Conservation (phyloP, 2,329 filamentous ascomycete genomes). For the Colletotrichum sp. region DNA sequence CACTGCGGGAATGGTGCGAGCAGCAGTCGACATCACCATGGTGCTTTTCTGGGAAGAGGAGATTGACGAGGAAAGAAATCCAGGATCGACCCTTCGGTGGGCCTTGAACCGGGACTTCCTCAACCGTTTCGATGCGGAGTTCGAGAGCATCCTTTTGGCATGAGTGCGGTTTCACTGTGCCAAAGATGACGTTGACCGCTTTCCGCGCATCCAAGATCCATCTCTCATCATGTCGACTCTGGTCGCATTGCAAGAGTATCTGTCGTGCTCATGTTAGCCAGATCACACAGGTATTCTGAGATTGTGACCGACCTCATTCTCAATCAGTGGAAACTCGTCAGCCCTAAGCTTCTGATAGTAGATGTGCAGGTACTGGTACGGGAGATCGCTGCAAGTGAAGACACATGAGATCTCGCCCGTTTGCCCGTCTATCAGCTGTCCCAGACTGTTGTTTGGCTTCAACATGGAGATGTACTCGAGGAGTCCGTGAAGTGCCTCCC, state of each 20-base stretch:
- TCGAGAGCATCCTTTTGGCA: not conserved
- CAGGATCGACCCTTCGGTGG: not conserved
- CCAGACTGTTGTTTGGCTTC: not conserved
- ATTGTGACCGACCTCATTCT: not conserved
- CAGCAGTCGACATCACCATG: not conserved
- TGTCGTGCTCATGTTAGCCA: not conserved
- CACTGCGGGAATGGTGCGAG: not conserved
- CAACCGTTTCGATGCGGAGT: not conserved
- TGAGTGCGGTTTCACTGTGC: not conserved
- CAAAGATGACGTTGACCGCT: slow-evolving; percentile 19
- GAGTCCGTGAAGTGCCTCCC: slow-evolving; percentile 3
- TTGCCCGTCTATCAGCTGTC: not conserved
- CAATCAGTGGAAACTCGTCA: not conserved
- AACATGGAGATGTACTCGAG: not conserved
- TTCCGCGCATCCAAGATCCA: slow-evolving; percentile 27
- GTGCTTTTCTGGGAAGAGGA: not conserved
- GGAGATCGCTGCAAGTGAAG: slow-evolving; percentile 15
- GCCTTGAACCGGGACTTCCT: not conserved
- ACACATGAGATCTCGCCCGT: slow-evolving; percentile 2
- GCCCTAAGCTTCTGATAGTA: not conserved
- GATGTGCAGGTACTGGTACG: not conserved
- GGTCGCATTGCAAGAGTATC: slow-evolving; percentile 28
- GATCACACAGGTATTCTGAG: rapidly evolving
- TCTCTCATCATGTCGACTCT: slow-evolving; percentile 29
- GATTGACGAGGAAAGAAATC: not conserved